Evolutionary conservation across 768 basidiomycete genomes (phyloP).

Genomic region (Tricholoma hemisulphureum): DNA sequence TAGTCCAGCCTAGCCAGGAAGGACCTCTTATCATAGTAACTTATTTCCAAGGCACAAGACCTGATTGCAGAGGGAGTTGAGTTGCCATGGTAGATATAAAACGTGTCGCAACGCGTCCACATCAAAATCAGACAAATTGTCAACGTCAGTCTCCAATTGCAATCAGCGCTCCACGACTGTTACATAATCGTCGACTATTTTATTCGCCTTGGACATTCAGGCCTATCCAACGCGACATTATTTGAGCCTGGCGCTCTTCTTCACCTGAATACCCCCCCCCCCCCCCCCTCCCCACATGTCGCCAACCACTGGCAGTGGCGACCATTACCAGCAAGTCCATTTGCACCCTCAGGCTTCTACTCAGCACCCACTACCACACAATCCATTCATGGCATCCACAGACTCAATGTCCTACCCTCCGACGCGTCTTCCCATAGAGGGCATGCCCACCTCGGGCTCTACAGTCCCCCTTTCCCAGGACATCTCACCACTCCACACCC

Average conservation of each 20-base stretch:
- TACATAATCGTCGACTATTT: no score
- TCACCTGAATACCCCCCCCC: background rate
- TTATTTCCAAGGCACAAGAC: no score
- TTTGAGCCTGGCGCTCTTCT: background rate
- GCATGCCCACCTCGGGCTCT: slow-evolving; percentile 10
- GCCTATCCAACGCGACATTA: no score
- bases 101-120: no score
- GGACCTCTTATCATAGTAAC: no score
- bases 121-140: no score
- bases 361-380: background rate
- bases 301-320: background rate
- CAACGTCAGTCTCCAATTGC: no score
- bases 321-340: background rate
- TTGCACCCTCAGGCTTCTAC: background rate
- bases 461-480: slow-evolving; percentile 10
- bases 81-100: no score
- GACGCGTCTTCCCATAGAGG: background rate
- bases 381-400: background rate
- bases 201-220: no score
- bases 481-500: background rate
- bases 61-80: no score
- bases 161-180: no score
- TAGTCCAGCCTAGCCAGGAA: background rate
- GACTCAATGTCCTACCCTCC: slow-evolving; percentile 19
- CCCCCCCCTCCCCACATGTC: background rate